Evolutionary conservation across 1,139 yeast genomes (phyloP).

Genomic region (Trichomonascaceae sp.): DNA sequence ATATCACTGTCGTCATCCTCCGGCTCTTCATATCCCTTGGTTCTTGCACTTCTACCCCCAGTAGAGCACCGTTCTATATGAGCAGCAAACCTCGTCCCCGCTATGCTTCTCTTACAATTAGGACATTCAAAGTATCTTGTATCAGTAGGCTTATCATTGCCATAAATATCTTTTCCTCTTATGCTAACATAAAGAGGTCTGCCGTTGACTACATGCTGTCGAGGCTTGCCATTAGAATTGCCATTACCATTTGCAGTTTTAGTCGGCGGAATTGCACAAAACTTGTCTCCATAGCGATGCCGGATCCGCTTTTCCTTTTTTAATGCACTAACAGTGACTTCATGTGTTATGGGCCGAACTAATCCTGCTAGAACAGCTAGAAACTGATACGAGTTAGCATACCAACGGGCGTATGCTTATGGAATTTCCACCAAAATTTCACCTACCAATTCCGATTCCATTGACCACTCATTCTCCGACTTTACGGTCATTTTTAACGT

Average conservation of each 20-base stretch:
- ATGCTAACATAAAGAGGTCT: constrained; percentile 27
- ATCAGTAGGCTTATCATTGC: constrained; percentile 41
- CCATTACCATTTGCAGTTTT: constrained; percentile 19
- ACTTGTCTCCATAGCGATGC: constrained; percentile 26
- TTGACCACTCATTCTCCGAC: not conserved
- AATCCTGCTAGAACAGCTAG: constrained; percentile 35
- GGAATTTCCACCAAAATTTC: not conserved
- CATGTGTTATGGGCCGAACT: constrained; percentile 39
- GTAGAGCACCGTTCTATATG: constrained; percentile 85
- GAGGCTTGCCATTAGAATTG: constrained; percentile 11
- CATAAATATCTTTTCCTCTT: constrained; percentile 46
- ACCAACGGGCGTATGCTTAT: not conserved
- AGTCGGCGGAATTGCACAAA: constrained; percentile 22
- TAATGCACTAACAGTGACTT: constrained; percentile 37
- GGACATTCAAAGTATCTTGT: constrained; percentile 64
- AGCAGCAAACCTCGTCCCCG: constrained; percentile 88
- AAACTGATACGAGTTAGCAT: constrained; percentile 17
- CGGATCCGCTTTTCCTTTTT: constrained; percentile 37
- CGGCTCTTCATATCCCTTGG: constrained; percentile 15
- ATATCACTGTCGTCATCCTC: constrained; percentile 6
- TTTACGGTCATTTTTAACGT: not conserved
- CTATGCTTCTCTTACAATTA: constrained; percentile 78
- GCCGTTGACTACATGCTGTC: constrained; percentile 23
- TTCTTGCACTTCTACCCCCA: constrained; percentile 34
- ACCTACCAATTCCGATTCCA: constrained; percentile 7